These are phyloP conservation scores for Chlorella sp. DNA, from an alignment of 139 green algal species.

Conservation along the genomic window DNA sequence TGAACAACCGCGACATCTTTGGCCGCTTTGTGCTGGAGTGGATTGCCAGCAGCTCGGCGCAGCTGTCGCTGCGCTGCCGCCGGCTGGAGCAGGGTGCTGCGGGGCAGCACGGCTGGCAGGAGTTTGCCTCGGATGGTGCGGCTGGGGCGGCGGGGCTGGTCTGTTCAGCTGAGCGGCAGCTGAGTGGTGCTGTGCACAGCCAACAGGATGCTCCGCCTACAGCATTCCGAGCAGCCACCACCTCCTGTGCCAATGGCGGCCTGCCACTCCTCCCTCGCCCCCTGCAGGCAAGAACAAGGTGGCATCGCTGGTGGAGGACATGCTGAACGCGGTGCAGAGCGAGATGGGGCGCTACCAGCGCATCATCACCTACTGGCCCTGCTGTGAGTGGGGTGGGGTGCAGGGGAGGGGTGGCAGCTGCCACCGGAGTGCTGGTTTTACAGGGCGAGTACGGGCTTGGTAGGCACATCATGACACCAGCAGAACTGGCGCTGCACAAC, in stretches of 20 bases:
- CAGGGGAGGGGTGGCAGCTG: background rate
- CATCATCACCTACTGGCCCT: constrained; percentile 70
- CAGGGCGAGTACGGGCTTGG: too few species aligned
- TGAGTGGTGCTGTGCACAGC: too few species aligned
- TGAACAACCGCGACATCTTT: constrained; percentile 64
- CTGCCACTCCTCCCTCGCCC: too few species aligned
- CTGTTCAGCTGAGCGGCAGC: too few species aligned
- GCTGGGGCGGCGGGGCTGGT: too few species aligned
- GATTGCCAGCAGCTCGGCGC: constrained; percentile 42
- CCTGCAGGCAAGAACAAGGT: constrained; percentile 47
- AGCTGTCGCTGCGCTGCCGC: constrained; percentile 42
- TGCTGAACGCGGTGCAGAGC: constrained; percentile 52
- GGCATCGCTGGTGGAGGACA: constrained; percentile 61
- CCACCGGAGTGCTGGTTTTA: too few species aligned
- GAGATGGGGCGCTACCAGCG: constrained; percentile 65
- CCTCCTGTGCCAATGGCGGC: too few species aligned
- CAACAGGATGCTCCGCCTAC: too few species aligned
- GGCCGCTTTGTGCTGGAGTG: constrained; percentile 55
- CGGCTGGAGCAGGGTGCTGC: constrained; percentile 46
- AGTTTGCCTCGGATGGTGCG: constrained; percentile 34
- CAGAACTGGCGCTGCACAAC: too few species aligned
- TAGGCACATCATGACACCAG: too few species aligned
- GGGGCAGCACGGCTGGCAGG: constrained; percentile 28
- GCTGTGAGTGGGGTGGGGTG: background rate
- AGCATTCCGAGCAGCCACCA: too few species aligned